phyloP scores from a whole-genome alignment of 192 early-diverging fungal species.

The Anaeromyces robustus region DNA sequence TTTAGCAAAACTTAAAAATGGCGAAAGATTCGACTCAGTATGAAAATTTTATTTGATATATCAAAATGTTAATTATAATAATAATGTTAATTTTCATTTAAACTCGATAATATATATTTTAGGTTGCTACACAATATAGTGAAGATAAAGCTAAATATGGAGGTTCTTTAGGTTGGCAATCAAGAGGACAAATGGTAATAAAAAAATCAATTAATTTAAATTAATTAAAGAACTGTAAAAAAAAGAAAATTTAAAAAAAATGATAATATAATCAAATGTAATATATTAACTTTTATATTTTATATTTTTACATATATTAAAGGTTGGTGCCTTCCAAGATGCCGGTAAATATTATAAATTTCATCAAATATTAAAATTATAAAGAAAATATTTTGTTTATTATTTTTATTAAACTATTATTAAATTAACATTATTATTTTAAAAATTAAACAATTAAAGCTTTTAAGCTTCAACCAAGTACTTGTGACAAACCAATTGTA shows the following conservation, averaged over 20 bases:
- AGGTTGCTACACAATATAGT: conserved; percentile 56
- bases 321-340: neutral
- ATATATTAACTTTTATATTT: too few species aligned
- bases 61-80: conserved; percentile 4
- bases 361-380: too few species aligned
- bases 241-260: too few species aligned
- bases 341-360: neutral
- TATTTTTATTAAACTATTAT: too few species aligned
- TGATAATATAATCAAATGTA: too few species aligned
- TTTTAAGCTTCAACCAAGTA: neutral
- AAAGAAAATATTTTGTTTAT: too few species aligned
- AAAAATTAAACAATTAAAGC: neutral
- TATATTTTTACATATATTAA: neutral
- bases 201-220: neutral
- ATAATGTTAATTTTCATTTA: neutral
- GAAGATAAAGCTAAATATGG: conserved; percentile 75
- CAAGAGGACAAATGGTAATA: conserved; percentile 48
- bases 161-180: conserved; percentile 65
- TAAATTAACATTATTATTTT: too few species aligned
- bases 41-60: too few species aligned
- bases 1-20: too few species aligned
- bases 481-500: neutral
- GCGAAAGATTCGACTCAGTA: too few species aligned
- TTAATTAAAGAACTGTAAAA: neutral
- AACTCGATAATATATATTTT: neutral